Base-by-base conservation (phyloP, 306 rosid genomes). In the Oemleria cerasiformis region DNA sequence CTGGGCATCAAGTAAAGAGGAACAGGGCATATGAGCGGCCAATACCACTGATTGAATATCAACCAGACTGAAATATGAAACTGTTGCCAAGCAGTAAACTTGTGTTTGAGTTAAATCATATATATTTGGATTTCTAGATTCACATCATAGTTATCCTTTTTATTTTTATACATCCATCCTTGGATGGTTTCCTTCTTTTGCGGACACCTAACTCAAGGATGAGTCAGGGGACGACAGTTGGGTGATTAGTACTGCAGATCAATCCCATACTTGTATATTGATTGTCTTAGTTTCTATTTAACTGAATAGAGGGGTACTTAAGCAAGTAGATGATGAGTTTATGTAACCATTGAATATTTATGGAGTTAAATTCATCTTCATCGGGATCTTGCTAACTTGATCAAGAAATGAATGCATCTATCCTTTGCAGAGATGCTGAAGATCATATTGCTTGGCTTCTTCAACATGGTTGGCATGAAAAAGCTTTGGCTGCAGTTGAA, bases 361-460 rank as follows among this genome's bases (percentile, higher is more conserved):
- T 51, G 44, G 21, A 21, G 6, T 11, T 43, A 43, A 44, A 21
- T 40, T 12, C 53, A 53, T 69, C 4, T 69, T 14, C 13, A 20
- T 57, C 11, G 39, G 43, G 16, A 20, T 42, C n/a, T 14, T 55
- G 47, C 44, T 58, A 44, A 53, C 53, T 9, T 39, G 73, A 39
- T 69, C 14, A 70, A 77, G 47, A 17, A 50, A 43, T 39, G 59
- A 8, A 79, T 81, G 75, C 72, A 16, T 83, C 67, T 63, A 30
- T 74, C 44, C 68, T 80, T 73, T 56, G 68, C 81, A 94, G 99
- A 90, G 99, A 94, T 87, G 83, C 99, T 10, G 97, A 94, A 78
- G 99, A 94, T 86, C 99, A 94, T 83, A 94, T 94, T 79, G 81
- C 97, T 30, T 94, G 99, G 99, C 95, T 94, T 82, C 96, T 94